Percentiles rank a stretch among this genome's conserved stretches.
phyloP scores from a whole-genome alignment of 805 yeast genomes.

The Henningerozyma blattae region DNA sequence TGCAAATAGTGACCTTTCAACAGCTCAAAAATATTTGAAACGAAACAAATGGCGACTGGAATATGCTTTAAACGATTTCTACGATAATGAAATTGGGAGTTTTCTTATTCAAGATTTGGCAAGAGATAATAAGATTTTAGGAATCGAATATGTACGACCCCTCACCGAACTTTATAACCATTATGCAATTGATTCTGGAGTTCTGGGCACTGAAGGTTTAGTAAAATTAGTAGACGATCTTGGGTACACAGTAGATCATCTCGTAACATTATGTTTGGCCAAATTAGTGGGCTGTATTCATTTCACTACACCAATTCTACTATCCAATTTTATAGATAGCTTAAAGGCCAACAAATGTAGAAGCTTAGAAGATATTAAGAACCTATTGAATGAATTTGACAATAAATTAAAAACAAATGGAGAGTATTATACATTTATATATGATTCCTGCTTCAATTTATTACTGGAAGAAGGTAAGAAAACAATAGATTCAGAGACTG shows the following conservation, averaged over 20 bases:
- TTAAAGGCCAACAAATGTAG: conserved; percentile 20
- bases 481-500: conserved; percentile 43
- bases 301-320: conserved; percentile 11
- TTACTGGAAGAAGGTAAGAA: conserved; percentile 50
- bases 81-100: conserved; percentile 18
- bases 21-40: conserved; percentile 14
- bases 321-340: conserved; percentile 12
- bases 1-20: conserved; percentile 10
- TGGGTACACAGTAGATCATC: conserved; percentile 63
- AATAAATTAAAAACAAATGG: conserved; percentile 25
- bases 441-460: conserved; percentile 60
- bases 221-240: conserved; percentile 54
- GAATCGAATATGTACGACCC: background rate
- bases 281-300: conserved; percentile 39
- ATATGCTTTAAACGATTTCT: conserved; percentile 23
- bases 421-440: conserved; percentile 42
- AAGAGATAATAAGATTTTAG: too few relatives aligned
- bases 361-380: conserved; percentile 37
- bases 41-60: conserved; percentile 19
- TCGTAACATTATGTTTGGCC: conserved; percentile 56
- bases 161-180: background rate
- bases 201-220: conserved; percentile 73
- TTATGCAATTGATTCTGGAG: conserved; percentile 8
- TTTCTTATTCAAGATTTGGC: conserved; percentile 5
- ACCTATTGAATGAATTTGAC: conserved; percentile 24